A percentile compares a stretch with the other conserved stretches of the same genome.
phyloP scores from a whole-genome alignment of 2,329 filamentous ascomycete genomes.

The Botryotinia globosa region DNA sequence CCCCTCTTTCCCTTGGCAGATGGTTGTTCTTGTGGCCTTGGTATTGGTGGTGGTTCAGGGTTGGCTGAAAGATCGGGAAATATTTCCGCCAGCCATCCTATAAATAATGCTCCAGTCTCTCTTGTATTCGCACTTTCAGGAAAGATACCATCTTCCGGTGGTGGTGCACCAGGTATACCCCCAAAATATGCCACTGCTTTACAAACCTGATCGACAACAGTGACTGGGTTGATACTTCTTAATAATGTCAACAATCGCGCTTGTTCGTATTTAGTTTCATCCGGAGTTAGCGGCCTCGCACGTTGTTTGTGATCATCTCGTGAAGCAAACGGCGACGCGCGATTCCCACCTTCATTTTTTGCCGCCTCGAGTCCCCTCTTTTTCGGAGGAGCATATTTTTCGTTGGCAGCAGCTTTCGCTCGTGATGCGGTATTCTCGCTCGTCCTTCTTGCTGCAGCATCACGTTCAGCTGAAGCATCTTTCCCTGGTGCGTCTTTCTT shows the following conservation, averaged over 20 bases:
- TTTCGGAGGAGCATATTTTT: slow-evolving; percentile 51
- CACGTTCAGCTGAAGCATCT: slow-evolving; percentile 54
- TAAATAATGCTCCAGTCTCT: slow-evolving; percentile 55
- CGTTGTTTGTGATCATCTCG: slow-evolving; percentile 34
- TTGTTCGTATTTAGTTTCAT: slow-evolving; percentile 58
- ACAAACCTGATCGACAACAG: slow-evolving; percentile 61
- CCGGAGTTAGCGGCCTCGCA: slow-evolving; percentile 41
- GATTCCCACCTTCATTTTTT: slow-evolving; percentile 28
- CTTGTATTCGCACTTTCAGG: slow-evolving; percentile 56
- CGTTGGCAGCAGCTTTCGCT: slow-evolving; percentile 54
- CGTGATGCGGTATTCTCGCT: slow-evolving; percentile 60
- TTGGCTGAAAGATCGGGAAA: slow-evolving; percentile 46
- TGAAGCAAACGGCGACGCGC: slow-evolving; percentile 32
- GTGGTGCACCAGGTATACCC: slow-evolving; percentile 54
- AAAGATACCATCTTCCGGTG: slow-evolving; percentile 50
- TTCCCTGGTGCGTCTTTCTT: slow-evolving; percentile 37
- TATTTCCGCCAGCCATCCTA: slow-evolving; percentile 62
- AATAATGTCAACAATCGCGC: slow-evolving; percentile 57
- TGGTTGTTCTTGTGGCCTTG: slow-evolving; percentile 12
- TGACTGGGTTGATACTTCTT: slow-evolving; percentile 52
- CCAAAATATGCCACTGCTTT: slow-evolving; percentile 63
- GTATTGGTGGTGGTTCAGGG: slow-evolving; percentile 25
- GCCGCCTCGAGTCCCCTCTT: slow-evolving; percentile 34
- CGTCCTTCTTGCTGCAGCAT: slow-evolving; percentile 54
- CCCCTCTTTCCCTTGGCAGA: slow-evolving; percentile 28